These are phyloP conservation scores for Pachysandra terminalis DNA, from an alignment of 164 flowering plant genomes.

Conservation along the genomic window DNA sequence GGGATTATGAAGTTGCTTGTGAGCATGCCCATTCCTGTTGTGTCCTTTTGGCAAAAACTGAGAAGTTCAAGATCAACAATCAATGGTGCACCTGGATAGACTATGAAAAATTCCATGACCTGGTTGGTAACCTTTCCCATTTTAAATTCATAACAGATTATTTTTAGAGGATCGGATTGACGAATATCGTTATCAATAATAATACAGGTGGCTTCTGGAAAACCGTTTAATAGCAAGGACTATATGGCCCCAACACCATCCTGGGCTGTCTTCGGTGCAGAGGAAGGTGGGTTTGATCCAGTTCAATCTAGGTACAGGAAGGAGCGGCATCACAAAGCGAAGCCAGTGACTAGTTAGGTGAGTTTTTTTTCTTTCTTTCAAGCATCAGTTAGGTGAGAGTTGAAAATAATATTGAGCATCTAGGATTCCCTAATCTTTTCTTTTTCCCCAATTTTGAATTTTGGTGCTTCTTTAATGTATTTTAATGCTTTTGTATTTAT, in stretches of 20 bases:
- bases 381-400: slow-evolving; percentile 12
- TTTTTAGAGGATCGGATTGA: neutral
- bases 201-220: slow-evolving; percentile 78
- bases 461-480: neutral
- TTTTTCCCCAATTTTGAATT: neutral
- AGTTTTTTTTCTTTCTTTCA: no score
- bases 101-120: slow-evolving; percentile 89
- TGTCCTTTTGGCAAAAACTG: slow-evolving; percentile 84
- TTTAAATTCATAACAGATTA: neutral
- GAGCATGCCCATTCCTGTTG: slow-evolving; percentile 98
- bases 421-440: neutral
- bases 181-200: neutral
- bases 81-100: slow-evolving; percentile 99
- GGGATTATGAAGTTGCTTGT: slow-evolving; percentile 94
- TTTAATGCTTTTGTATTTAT: no score
- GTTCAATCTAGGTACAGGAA: slow-evolving; percentile 65
- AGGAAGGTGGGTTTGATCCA: slow-evolving; percentile 99
- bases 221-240: slow-evolving; percentile 69
- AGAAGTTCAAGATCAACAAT: slow-evolving; percentile 77
- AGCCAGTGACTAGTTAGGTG: slow-evolving; percentile 17
- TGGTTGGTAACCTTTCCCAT: slow-evolving; percentile 45
- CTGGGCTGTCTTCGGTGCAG: slow-evolving; percentile 97
- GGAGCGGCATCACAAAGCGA: slow-evolving; percentile 76
- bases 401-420: neutral
- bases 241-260: slow-evolving; percentile 88